Conservation (phyloP, 805 yeast species). For the Saturnispora mendoncae region DNA sequence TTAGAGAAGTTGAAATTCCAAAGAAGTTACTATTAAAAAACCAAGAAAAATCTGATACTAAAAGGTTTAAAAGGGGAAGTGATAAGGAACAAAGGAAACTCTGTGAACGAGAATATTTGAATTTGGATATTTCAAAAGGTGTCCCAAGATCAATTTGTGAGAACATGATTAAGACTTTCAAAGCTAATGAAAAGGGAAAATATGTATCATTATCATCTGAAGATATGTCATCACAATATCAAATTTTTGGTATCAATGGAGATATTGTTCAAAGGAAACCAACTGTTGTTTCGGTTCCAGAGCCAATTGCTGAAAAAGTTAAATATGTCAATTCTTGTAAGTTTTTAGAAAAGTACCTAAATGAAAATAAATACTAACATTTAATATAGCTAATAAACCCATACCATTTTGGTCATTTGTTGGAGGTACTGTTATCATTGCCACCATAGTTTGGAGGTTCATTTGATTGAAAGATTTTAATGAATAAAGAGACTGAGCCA, state of each 20-base stretch:
- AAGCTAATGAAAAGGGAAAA: slow-evolving; percentile 33
- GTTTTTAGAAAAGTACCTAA: background rate
- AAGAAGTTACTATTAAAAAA: slow-evolving; percentile 17
- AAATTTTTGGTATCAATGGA: slow-evolving; percentile 39
- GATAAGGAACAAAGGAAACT: slow-evolving; percentile 14
- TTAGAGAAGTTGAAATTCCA: slow-evolving; percentile 22
- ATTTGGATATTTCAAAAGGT: slow-evolving; percentile 34
- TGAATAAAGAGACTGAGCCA: too few relatives aligned
- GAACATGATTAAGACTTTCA: slow-evolving; percentile 9
- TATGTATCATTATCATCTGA: slow-evolving; percentile 37
- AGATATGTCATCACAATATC: slow-evolving; percentile 34
- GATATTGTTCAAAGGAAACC: slow-evolving; percentile 18
- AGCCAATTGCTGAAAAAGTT: slow-evolving; percentile 14
- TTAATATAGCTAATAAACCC: slow-evolving; percentile 1
- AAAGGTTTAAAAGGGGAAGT: background rate
- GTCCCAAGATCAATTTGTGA: slow-evolving; percentile 36
- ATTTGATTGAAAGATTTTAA: too few relatives aligned
- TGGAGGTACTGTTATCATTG: background rate
- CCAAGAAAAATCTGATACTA: slow-evolving; percentile 10
- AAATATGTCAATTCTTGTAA: slow-evolving; percentile 3
- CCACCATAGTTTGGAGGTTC: slow-evolving; percentile 2
- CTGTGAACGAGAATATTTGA: slow-evolving; percentile 35
- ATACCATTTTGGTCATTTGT: slow-evolving; percentile 4
- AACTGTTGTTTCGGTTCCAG: slow-evolving; percentile 22
- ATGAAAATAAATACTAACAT: slow-evolving; percentile 5